phyloP scores from a whole-genome alignment of 306 rosid genomes.

The Clitoria ternatea region DNA sequence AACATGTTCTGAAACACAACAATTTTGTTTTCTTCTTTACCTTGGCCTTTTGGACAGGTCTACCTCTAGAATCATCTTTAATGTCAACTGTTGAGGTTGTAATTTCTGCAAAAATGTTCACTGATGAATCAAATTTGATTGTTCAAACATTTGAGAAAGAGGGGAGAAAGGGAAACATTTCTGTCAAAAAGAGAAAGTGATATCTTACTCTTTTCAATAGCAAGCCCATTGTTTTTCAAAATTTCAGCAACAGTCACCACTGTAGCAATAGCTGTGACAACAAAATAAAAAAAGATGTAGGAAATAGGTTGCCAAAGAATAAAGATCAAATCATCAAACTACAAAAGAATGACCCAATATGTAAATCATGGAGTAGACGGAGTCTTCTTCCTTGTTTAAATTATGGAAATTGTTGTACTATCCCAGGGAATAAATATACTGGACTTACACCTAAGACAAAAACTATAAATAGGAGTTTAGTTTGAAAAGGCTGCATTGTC shows the following conservation, averaged over 20 bases:
- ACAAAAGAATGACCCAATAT: neutral
- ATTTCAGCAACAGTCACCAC: slow-evolving; percentile 82
- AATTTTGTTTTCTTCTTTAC: slow-evolving; percentile 26
- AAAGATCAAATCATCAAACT: no score
- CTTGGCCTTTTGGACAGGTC: slow-evolving; percentile 80
- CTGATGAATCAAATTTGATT: neutral
- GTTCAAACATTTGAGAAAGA: neutral
- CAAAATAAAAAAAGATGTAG: slow-evolving; percentile 2
- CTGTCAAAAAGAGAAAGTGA: neutral
- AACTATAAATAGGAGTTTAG: neutral
- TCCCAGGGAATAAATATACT: neutral
- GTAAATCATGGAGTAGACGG: neutral
- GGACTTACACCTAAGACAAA: neutral
- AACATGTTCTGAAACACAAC: neutral
- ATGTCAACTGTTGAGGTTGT: slow-evolving; percentile 65
- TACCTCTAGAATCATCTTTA: slow-evolving; percentile 62
- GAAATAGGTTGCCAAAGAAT: neutral
- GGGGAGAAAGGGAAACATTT: neutral
- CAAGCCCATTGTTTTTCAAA: slow-evolving; percentile 72
- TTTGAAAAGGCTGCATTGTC: neutral
- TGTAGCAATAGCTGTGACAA: slow-evolving; percentile 64
- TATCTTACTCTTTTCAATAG: slow-evolving; percentile 68
- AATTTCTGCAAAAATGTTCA: slow-evolving; percentile 43
- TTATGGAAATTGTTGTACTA: neutral
- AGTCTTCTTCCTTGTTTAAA: neutral